Evolutionary conservation across 306 rosid genomes (phyloP).

Genomic region (Begonia masoniana): DNA sequence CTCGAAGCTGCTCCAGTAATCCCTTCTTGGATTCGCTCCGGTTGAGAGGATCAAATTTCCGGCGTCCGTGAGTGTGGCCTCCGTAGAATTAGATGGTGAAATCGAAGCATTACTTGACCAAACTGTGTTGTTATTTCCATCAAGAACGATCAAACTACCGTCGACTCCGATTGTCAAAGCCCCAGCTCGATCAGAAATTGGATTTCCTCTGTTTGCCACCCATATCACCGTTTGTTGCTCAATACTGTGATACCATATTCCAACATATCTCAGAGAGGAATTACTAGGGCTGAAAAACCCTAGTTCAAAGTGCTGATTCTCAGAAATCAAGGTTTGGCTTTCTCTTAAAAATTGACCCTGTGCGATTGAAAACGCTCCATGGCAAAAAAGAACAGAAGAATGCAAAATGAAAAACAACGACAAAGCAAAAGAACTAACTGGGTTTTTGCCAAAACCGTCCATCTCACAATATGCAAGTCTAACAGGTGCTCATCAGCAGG

Average conservation of each 20-base stretch:
- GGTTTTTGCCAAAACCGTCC: slow-evolving; percentile 9
- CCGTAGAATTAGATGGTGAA: slow-evolving; percentile 1
- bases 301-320: slow-evolving; percentile 21
- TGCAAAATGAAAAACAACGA: slow-evolving; percentile 11
- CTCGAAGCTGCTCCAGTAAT: slow-evolving; percentile 48
- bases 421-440: background rate
- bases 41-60: slow-evolving; percentile 40
- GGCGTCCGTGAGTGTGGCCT: slow-evolving; percentile 16
- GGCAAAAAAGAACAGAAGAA: slow-evolving; percentile 14
- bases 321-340: slow-evolving; percentile 24
- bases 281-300: slow-evolving; percentile 47
- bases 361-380: slow-evolving; percentile 24
- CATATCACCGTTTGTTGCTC: slow-evolving; percentile 18
- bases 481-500: background rate
- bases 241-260: slow-evolving; percentile 48
- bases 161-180: slow-evolving; percentile 22
- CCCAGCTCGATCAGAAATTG: slow-evolving; percentile 32
- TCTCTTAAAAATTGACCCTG: slow-evolving; percentile 19
- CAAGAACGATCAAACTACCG: slow-evolving; percentile 38
- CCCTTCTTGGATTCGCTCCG: background rate
- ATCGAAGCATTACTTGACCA: slow-evolving; percentile 38
- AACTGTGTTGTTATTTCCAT: slow-evolving; percentile 13
- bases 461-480: slow-evolving; percentile 3
- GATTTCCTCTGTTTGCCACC: slow-evolving; percentile 64
- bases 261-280: slow-evolving; percentile 40